phyloP scores from a whole-genome alignment of 208 protist species.

The Leishmania mexicana region DNA sequence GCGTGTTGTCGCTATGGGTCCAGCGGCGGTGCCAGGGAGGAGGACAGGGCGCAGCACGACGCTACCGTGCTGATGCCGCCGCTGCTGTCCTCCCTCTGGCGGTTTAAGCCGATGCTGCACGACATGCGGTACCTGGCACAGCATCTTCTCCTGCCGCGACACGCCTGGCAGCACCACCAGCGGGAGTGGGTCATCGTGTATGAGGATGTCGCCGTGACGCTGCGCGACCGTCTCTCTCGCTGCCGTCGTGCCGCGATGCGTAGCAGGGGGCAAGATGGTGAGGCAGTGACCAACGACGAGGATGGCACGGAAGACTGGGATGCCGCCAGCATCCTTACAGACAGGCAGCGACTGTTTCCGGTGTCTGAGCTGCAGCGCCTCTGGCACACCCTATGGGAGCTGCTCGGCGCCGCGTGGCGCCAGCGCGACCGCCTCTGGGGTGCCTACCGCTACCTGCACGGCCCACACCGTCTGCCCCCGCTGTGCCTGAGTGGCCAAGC shows the following conservation, averaged over 20 bases:
- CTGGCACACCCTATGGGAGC: conserved; percentile 61
- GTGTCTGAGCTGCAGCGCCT: conserved; percentile 33
- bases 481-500: conserved; percentile 19
- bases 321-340: neutral
- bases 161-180: conserved; percentile 57
- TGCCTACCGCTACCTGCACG: conserved; percentile 38
- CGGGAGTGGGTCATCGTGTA: conserved; percentile 67
- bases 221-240: conserved; percentile 53
- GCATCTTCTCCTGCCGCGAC: conserved; percentile 54
- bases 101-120: conserved; percentile 46
- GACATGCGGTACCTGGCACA: conserved; percentile 52
- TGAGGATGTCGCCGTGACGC: conserved; percentile 62
- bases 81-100: conserved; percentile 48
- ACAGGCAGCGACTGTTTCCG: conserved; percentile 8
- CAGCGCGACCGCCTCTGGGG: conserved; percentile 69
- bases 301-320: neutral
- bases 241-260: conserved; percentile 36
- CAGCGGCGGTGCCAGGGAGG: neutral
- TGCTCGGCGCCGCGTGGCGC: conserved; percentile 71
- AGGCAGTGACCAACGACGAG: neutral
- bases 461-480: conserved; percentile 19
- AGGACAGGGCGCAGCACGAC: neutral
- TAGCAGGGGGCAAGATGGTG: neutral
- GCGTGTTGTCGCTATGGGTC: neutral
- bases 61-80: conserved; percentile 6